Conservation (phyloP, 2,329 filamentous ascomycete species). For the Talaromyces atroroseus region DNA sequence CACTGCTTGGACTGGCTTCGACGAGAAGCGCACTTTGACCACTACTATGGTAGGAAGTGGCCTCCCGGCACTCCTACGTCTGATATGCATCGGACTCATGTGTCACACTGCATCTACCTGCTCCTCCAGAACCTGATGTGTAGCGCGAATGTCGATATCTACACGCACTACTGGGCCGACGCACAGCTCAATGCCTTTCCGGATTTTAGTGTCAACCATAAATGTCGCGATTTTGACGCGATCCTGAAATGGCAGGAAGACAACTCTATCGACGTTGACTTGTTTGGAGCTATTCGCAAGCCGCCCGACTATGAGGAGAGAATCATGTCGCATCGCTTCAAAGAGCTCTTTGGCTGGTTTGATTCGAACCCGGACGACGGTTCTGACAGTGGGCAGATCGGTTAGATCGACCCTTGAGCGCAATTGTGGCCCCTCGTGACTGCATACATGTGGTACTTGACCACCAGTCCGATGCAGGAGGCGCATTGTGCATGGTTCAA, state of each 20-base stretch:
- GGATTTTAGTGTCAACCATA: slow-evolving; percentile 4
- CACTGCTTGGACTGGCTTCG: slow-evolving; percentile 19
- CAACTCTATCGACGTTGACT: neutral
- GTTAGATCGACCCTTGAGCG: neutral
- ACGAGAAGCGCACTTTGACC: slow-evolving; percentile 15
- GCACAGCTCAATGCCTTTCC: neutral
- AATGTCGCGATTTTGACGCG: slow-evolving; percentile 7
- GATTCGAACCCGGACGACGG: neutral
- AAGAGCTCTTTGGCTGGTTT: slow-evolving; percentile 2
- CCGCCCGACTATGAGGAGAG: neutral
- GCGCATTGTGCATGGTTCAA: no score
- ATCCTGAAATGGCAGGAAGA: slow-evolving; percentile 3
- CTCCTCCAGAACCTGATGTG: slow-evolving; percentile 4
- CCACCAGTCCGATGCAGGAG: no score
- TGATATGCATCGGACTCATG: slow-evolving; percentile 1
- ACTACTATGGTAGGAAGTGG: slow-evolving; percentile 15
- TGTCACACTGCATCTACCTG: slow-evolving; percentile 1
- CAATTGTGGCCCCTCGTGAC: no score
- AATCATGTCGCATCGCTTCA: slow-evolving; percentile 4
- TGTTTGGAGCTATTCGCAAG: slow-evolving; percentile 1
- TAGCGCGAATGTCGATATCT: neutral
- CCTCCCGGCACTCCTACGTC: neutral
- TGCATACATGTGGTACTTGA: no score
- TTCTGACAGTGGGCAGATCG: neutral
- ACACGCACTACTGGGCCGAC: slow-evolving; percentile 1